Conservation (phyloP, 257 asterid species). For the Knoxia roxburghii region DNA sequence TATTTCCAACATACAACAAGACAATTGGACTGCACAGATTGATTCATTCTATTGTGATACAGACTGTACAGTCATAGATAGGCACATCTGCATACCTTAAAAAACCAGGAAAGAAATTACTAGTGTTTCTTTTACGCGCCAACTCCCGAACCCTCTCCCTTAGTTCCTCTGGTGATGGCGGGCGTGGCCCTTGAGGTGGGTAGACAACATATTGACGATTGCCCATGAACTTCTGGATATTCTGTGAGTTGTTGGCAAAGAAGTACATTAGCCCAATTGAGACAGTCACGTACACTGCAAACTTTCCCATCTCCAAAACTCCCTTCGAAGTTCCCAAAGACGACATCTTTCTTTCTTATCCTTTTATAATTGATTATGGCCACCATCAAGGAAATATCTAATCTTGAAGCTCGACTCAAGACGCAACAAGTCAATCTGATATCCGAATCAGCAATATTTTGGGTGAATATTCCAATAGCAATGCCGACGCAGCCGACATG, state of each 20-base stretch:
- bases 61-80: too few relatives aligned
- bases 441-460: too few relatives aligned
- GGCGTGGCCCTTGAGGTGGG: slow-evolving; percentile 75
- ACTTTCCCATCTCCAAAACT: slow-evolving; percentile 73
- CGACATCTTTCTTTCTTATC: slow-evolving; percentile 42
- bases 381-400: background rate
- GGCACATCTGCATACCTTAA: slow-evolving; percentile 18
- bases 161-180: slow-evolving; percentile 84
- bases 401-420: background rate
- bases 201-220: slow-evolving; percentile 72
- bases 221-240: slow-evolving; percentile 82
- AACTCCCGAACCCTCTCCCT: slow-evolving; percentile 78
- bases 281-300: slow-evolving; percentile 67
- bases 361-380: background rate
- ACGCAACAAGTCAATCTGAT: too few relatives aligned
- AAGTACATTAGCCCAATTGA: slow-evolving; percentile 90
- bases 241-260: slow-evolving; percentile 65
- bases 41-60: background rate
- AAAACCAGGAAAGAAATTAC: slow-evolving; percentile 8
- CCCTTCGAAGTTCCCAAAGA: slow-evolving; percentile 86
- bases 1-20: background rate
- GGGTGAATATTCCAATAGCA: too few relatives aligned
- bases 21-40: background rate
- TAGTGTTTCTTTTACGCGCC: slow-evolving; percentile 56
- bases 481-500: too few relatives aligned